Evolutionary conservation across 2,329 filamentous ascomycete species (phyloP).

Genomic region (Sporothrix sp.): DNA sequence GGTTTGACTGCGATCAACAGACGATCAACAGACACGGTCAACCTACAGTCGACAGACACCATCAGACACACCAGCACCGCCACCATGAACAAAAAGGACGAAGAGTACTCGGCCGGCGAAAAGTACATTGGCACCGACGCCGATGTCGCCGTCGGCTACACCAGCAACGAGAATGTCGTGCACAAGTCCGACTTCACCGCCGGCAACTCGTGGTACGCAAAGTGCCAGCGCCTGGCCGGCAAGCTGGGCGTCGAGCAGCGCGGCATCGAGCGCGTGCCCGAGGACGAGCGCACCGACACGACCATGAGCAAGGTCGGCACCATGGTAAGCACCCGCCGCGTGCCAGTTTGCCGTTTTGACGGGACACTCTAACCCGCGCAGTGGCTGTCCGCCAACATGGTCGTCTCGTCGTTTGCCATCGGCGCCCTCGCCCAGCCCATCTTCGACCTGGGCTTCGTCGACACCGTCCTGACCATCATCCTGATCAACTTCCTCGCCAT

Average conservation of each 20-base stretch:
- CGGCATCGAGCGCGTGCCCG: slow-evolving; percentile 66
- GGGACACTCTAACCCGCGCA: slow-evolving; percentile 22
- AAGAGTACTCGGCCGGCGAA: slow-evolving; percentile 12
- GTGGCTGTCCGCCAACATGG: slow-evolving; percentile 74
- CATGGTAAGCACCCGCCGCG: slow-evolving; percentile 43
- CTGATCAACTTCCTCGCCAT: slow-evolving; percentile 64
- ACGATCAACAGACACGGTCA: background rate
- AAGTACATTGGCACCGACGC: slow-evolving; percentile 12
- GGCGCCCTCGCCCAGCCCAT: slow-evolving; percentile 59
- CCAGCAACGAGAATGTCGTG: slow-evolving; percentile 19
- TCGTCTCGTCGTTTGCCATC: slow-evolving; percentile 66
- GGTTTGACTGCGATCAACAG: slow-evolving; percentile 2
- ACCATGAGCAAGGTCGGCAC: slow-evolving; percentile 59
- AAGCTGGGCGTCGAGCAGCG: slow-evolving; percentile 61
- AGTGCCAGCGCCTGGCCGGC: slow-evolving; percentile 52
- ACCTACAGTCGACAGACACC: no score
- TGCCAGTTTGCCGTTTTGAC: no score
- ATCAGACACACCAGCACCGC: background rate
- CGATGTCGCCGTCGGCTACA: slow-evolving; percentile 18
- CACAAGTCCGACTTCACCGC: slow-evolving; percentile 17
- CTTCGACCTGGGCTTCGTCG: slow-evolving; percentile 62
- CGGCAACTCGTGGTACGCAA: slow-evolving; percentile 22
- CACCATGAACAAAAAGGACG: slow-evolving; percentile 11
- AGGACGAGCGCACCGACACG: slow-evolving; percentile 56
- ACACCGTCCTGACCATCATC: slow-evolving; percentile 60